These are phyloP conservation scores for Colletotrichum acutatum DNA, from an alignment of 2,329 filamentous ascomycete genomes.

Conservation along the genomic window DNA sequence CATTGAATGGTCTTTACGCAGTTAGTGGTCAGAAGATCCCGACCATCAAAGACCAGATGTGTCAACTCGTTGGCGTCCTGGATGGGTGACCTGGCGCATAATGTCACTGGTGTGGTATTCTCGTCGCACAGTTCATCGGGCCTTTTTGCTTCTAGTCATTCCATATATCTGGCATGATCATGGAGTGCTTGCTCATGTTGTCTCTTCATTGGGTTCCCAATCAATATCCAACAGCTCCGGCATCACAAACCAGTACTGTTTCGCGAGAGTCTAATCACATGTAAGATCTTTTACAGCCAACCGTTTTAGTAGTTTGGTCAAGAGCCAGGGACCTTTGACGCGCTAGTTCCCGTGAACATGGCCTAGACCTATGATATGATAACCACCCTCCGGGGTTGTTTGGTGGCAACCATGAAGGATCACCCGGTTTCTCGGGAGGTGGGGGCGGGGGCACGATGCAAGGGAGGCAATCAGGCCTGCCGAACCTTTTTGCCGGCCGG, in stretches of 20 bases:
- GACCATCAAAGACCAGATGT: too few relatives aligned
- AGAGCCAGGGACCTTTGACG: not conserved
- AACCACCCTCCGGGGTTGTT: not conserved
- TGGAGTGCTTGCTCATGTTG: not conserved
- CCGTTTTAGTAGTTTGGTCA: not conserved
- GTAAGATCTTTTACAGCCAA: not conserved
- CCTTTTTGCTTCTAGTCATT: not conserved
- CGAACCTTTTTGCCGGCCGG: not conserved
- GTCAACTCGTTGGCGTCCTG: too few relatives aligned
- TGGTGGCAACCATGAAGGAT: not conserved
- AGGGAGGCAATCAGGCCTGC: not conserved
- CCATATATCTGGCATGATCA: not conserved
- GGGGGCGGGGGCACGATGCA: not conserved
- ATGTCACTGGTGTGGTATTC: not conserved
- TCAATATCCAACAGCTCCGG: not conserved
- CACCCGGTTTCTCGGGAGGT: not conserved
- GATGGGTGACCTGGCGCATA: not conserved
- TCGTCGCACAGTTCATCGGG: not conserved
- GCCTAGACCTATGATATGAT: not conserved
- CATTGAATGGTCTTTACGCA: too few relatives aligned
- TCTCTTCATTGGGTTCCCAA: not conserved
- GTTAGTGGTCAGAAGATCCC: too few relatives aligned
- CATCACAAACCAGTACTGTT: not conserved
- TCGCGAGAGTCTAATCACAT: not conserved
- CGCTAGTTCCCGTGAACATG: not conserved